These are phyloP conservation scores for Ilyonectria mors-panacis DNA, from an alignment of 2,329 filamentous ascomycete species.

Conservation along the genomic window DNA sequence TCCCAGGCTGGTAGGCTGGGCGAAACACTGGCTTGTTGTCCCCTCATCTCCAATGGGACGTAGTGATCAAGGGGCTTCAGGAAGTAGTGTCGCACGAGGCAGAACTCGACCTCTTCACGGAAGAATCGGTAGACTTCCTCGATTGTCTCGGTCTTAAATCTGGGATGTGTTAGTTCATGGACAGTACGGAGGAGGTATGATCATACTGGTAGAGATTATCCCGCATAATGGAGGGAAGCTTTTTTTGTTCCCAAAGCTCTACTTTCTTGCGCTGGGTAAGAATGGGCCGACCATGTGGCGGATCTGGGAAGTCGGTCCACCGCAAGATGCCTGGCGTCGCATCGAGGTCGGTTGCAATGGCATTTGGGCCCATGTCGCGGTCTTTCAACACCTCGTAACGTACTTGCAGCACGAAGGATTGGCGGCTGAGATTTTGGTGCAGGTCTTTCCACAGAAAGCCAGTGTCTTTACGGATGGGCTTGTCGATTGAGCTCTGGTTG, in stretches of 20 bases:
- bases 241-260: slow-evolving; percentile 68
- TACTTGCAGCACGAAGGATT: slow-evolving; percentile 71
- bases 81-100: slow-evolving; percentile 64
- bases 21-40: slow-evolving; percentile 35
- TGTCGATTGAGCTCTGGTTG: slow-evolving; percentile 57
- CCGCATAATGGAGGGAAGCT: slow-evolving; percentile 62
- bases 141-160: slow-evolving; percentile 68
- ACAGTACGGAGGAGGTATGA: rapidly evolving
- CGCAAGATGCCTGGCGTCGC: slow-evolving; percentile 63
- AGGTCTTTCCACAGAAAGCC: slow-evolving; percentile 66
- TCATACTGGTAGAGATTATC: slow-evolving; percentile 69
- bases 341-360: slow-evolving; percentile 57
- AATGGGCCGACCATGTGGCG: slow-evolving; percentile 61
- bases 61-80: slow-evolving; percentile 53
- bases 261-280: slow-evolving; percentile 69
- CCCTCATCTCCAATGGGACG: slow-evolving; percentile 50
- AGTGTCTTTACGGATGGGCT: slow-evolving; percentile 56
- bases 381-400: slow-evolving; percentile 68
- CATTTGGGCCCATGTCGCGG: slow-evolving; percentile 60
- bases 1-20: slow-evolving; percentile 62
- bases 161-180: slow-evolving; percentile 26
- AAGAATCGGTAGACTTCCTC: slow-evolving; percentile 70
- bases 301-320: slow-evolving; percentile 75
- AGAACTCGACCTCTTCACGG: slow-evolving; percentile 68
- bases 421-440: slow-evolving; percentile 67